A percentile compares a stretch with the other conserved stretches of the same genome.
Conservation (phyloP, 2,329 filamentous ascomycete species). For the Corniculantispora saksenae region DNA sequence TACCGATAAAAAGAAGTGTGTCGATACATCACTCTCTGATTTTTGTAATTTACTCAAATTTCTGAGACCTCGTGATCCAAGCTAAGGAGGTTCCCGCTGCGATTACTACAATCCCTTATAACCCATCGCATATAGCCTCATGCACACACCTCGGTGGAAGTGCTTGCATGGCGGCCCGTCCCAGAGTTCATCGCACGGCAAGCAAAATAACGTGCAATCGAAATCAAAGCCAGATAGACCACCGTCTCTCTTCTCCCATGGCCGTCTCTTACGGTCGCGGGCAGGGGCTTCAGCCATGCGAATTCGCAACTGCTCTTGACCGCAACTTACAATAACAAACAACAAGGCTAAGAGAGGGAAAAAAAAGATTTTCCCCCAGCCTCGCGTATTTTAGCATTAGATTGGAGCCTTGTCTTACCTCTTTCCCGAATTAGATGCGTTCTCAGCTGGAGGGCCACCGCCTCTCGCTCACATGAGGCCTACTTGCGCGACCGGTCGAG, state of each 20-base stretch:
- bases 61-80: too few species aligned
- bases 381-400: not conserved
- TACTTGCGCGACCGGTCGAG: not conserved
- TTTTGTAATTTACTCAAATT: too few species aligned
- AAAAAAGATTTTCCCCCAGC: not conserved
- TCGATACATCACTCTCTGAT: too few species aligned
- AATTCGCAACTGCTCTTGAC: not conserved
- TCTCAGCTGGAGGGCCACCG: not conserved
- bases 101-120: not conserved
- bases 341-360: constrained; percentile 2
- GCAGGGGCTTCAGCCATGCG: not conserved
- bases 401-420: constrained; percentile 10
- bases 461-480: not conserved
- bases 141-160: not conserved
- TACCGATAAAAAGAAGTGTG: too few species aligned
- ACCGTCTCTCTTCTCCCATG: too few species aligned
- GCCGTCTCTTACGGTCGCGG: too few species aligned
- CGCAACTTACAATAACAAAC: constrained; percentile 18
- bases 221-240: too few species aligned
- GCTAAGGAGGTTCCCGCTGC: not conserved
- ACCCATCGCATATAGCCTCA: not conserved
- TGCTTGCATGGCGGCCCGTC: constrained; percentile 5
- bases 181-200: not conserved
- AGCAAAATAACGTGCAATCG: not conserved
- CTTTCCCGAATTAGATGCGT: not conserved